phyloP scores from a whole-genome alignment of 1,139 yeast species.

The Magnusiomyces magnusii region DNA sequence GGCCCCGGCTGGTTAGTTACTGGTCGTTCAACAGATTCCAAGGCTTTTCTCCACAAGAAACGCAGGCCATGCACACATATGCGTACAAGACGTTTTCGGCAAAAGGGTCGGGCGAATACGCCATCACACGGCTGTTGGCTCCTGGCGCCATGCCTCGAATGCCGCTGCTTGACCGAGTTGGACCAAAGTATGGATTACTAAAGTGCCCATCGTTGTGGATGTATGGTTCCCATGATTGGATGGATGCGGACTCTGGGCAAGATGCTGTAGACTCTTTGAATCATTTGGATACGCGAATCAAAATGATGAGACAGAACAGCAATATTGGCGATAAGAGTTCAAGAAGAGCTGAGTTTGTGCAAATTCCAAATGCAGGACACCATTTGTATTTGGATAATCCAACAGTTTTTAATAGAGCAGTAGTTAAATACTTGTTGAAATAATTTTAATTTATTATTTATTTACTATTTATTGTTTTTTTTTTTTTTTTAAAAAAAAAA shows the following conservation, averaged over 20 bases:
- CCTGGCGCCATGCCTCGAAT: slow-evolving; percentile 71
- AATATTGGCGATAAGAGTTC: neutral
- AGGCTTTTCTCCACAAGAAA: slow-evolving; percentile 19
- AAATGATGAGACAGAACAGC: neutral
- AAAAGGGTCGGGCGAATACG: slow-evolving; percentile 58
- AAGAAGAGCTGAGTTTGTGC: slow-evolving; percentile 35
- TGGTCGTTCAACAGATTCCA: slow-evolving; percentile 28
- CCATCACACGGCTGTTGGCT: slow-evolving; percentile 54
- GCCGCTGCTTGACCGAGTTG: slow-evolving; percentile 63
- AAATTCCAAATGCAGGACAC: slow-evolving; percentile 60
- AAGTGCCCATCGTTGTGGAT: slow-evolving; percentile 47
- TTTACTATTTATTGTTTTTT: neutral
- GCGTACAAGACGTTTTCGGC: slow-evolving; percentile 53
- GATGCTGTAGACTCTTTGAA: slow-evolving; percentile 41
- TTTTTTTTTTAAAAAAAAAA: neutral
- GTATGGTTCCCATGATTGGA: slow-evolving; percentile 83
- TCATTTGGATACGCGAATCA: slow-evolving; percentile 18
- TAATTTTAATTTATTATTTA: neutral
- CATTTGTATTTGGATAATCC: slow-evolving; percentile 74
- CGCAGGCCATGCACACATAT: slow-evolving; percentile 42
- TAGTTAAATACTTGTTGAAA: neutral
- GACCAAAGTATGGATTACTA: slow-evolving; percentile 23
- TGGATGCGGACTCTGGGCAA: slow-evolving; percentile 69
- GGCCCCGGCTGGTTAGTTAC: slow-evolving; percentile 25
- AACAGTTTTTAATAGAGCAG: slow-evolving; percentile 37